Evolutionary conservation across 352 stramenopile species (phyloP).

Genomic region (Phytophthora multivora): DNA sequence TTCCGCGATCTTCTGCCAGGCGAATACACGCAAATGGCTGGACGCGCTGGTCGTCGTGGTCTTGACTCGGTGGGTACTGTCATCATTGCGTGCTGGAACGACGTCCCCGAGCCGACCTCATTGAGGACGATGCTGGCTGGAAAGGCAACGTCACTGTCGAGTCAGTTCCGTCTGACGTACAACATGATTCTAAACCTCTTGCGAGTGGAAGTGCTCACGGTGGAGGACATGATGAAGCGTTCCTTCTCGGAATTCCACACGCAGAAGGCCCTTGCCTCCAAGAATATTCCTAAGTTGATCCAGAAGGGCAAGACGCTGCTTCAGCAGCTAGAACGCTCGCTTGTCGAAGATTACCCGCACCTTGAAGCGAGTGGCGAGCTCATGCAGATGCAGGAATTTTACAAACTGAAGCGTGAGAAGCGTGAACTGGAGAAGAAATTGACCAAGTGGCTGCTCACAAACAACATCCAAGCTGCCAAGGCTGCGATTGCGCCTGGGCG

Average conservation of each 20-base stretch:
- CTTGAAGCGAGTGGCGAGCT: constrained; percentile 64
- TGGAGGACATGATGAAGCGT: constrained; percentile 98
- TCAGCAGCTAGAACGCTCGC: constrained; percentile 48
- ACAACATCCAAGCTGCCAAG: constrained; percentile 66
- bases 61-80: constrained; percentile 97
- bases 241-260: constrained; percentile 97
- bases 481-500: constrained; percentile 66
- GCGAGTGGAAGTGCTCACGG: constrained; percentile 86
- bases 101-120: constrained; percentile 96
- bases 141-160: constrained; percentile 94
- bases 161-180: constrained; percentile 98
- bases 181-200: constrained; percentile 98
- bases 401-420: constrained; percentile 75
- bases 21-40: constrained; percentile 98
- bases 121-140: constrained; percentile 96
- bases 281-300: constrained; percentile 80
- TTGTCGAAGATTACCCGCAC: constrained; percentile 68
- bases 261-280: constrained; percentile 84
- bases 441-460: constrained; percentile 73
- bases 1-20: constrained; percentile 90
- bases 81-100: constrained; percentile 97
- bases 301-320: constrained; percentile 62
- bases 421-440: constrained; percentile 71
- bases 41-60: constrained; percentile 95
- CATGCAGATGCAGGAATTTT: constrained; percentile 64